Conservation (phyloP, 139 green algal genomes). For the Desmodesmus armatus region DNA sequence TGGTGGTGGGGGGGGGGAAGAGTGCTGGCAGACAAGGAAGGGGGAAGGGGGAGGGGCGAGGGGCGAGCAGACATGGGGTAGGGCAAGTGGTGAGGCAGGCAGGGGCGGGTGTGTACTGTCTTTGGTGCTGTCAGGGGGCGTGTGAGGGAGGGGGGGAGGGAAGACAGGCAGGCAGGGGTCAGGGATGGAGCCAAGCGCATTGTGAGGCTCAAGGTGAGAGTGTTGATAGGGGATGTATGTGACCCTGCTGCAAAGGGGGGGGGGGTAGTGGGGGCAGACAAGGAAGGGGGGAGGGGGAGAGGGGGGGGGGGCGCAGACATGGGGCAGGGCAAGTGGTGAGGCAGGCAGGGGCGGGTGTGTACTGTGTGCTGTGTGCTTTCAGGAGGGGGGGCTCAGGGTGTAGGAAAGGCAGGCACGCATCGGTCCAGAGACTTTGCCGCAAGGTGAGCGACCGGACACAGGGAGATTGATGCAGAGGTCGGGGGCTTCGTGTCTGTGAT, state of each 20-base stretch:
- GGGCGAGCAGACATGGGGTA: background rate
- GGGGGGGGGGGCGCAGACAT: no score
- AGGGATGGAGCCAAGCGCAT: constrained; percentile 96
- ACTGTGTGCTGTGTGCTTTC: background rate
- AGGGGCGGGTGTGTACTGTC: background rate
- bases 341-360: background rate
- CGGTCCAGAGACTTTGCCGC: no score
- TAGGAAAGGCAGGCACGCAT: no score
- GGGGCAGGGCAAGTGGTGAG: background rate
- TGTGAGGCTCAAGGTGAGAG: constrained; percentile 83
- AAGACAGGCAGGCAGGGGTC: no score
- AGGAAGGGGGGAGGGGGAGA: background rate
- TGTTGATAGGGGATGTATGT: background rate
- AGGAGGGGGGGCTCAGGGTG: no score
- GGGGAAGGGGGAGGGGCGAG: background rate
- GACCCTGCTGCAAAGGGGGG: background rate
- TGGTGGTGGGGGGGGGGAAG: background rate
- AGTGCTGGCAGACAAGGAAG: background rate
- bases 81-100: background rate
- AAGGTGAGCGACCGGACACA: no score
- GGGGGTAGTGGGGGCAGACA: no score
- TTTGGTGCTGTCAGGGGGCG: background rate
- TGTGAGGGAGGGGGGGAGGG: no score
- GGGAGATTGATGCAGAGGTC: no score
- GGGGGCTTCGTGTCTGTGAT: no score